Conservation (phyloP, 768 basidiomycete genomes). For the Termitomyces eurrhizus region DNA sequence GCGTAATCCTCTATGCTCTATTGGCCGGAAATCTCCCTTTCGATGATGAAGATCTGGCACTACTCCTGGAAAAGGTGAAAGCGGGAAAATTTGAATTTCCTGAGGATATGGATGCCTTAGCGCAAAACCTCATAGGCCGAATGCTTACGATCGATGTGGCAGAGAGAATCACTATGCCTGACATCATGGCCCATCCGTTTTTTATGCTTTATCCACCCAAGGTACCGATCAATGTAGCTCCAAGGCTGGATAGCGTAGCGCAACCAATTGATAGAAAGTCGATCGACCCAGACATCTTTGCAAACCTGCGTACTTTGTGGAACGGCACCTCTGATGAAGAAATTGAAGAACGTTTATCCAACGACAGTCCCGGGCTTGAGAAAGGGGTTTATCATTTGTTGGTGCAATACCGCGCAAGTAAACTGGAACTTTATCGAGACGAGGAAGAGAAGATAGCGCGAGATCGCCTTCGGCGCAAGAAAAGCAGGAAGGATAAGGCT, state of each 20-base stretch:
- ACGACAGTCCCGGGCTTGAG: slow-evolving; percentile 79
- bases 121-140: slow-evolving; percentile 70
- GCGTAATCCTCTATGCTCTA: slow-evolving; percentile 89
- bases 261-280: slow-evolving; percentile 59
- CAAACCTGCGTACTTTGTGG: slow-evolving; percentile 92
- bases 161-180: slow-evolving; percentile 77
- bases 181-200: slow-evolving; percentile 81
- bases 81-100: slow-evolving; percentile 74
- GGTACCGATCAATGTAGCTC: slow-evolving; percentile 38
- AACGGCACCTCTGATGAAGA: slow-evolving; percentile 71
- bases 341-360: slow-evolving; percentile 65
- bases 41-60: slow-evolving; percentile 79
- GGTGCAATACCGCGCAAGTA: slow-evolving; percentile 74
- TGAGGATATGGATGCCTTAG: slow-evolving; percentile 57
- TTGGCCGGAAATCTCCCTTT: slow-evolving; percentile 87
- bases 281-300: slow-evolving; percentile 87
- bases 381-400: slow-evolving; percentile 94
- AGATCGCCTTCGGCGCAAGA: slow-evolving; percentile 32
- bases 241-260: slow-evolving; percentile 64
- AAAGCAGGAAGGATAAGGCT: slow-evolving; percentile 26
- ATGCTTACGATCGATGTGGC: slow-evolving; percentile 80
- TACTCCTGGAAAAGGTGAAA: slow-evolving; percentile 80
- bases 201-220: slow-evolving; percentile 54
- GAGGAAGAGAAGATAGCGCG: slow-evolving; percentile 49
- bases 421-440: slow-evolving; percentile 71